These are phyloP conservation scores for Ustilaginoidea virens DNA, from an alignment of 2,329 filamentous ascomycete species.

Conservation along the genomic window DNA sequence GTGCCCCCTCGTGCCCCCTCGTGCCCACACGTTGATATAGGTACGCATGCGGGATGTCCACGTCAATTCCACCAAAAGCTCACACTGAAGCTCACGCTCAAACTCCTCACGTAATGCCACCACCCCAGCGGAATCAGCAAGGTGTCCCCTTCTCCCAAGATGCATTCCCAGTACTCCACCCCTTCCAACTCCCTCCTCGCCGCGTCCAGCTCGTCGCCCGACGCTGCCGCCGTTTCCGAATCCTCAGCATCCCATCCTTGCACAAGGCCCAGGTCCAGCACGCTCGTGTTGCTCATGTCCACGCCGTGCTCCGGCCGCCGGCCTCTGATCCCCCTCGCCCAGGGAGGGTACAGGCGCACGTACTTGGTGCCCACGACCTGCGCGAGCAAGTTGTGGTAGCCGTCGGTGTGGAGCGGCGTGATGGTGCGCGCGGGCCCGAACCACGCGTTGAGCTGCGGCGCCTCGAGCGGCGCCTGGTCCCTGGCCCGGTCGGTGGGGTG, in stretches of 20 bases:
- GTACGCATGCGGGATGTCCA: too few species aligned
- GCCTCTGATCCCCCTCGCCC: constrained; percentile 44
- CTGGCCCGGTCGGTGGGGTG: constrained; percentile 25
- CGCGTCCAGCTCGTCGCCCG: constrained; percentile 18
- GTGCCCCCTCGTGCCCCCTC: too few species aligned
- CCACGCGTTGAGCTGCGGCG: constrained; percentile 77
- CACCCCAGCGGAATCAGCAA: constrained; percentile 86
- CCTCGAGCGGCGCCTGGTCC: constrained; percentile 27
- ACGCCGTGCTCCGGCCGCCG: constrained; percentile 52
- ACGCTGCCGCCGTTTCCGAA: constrained; percentile 12
- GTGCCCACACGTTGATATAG: too few species aligned
- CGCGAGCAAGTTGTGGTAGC: constrained; percentile 80
- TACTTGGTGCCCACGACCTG: constrained; percentile 90
- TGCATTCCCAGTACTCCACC: constrained; percentile 56
- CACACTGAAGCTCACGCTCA: constrained; percentile 82
- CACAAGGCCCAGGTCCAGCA: constrained; percentile 57
- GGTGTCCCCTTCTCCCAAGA: constrained; percentile 68
- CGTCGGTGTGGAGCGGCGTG: constrained; percentile 85
- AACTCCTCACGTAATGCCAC: constrained; percentile 92
- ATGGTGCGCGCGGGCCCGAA: constrained; percentile 79
- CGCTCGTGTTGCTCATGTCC: constrained; percentile 85
- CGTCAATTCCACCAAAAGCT: constrained; percentile 83
- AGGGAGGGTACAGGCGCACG: constrained; percentile 69
- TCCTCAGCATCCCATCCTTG: constrained; percentile 38
- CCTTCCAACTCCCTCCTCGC: constrained; percentile 34